phyloP scores from a whole-genome alignment of 202 grass and related monocot genomes.

The Cymbopogon flexuosus region DNA sequence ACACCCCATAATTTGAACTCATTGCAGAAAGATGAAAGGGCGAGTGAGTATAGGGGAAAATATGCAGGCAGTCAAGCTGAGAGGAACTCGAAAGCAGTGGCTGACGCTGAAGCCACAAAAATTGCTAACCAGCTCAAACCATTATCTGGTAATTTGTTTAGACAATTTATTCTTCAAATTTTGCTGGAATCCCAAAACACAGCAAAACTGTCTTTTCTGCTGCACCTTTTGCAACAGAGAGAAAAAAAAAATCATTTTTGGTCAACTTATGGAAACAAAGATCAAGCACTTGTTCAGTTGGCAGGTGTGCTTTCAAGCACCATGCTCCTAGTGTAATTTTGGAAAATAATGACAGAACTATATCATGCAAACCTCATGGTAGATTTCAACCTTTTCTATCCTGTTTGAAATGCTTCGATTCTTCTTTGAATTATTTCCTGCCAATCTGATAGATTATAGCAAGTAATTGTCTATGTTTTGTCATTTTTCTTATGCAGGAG shows the following conservation, averaged over 20 bases:
- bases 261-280: neutral
- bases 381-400: neutral
- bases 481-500: constrained; percentile 38
- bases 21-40: constrained; percentile 75
- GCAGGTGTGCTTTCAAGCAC: neutral
- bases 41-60: constrained; percentile 49
- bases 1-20: constrained; percentile 16
- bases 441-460: constrained; percentile 2
- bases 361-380: neutral
- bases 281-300: neutral
- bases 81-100: constrained; percentile 53
- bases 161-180: neutral
- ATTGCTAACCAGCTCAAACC: constrained; percentile 62
- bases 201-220: neutral
- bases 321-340: neutral
- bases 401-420: neutral
- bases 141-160: constrained; percentile 49
- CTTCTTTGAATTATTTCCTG: neutral
- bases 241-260: neutral
- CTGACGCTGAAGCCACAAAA: constrained; percentile 50
- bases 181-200: neutral
- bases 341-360: neutral
- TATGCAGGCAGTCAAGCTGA: constrained; percentile 95
- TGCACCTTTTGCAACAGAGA: neutral
- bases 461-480: constrained; percentile 2